These are phyloP conservation scores for Suhomyces canberraensis DNA, from an alignment of 805 yeast species.

Conservation along the genomic window DNA sequence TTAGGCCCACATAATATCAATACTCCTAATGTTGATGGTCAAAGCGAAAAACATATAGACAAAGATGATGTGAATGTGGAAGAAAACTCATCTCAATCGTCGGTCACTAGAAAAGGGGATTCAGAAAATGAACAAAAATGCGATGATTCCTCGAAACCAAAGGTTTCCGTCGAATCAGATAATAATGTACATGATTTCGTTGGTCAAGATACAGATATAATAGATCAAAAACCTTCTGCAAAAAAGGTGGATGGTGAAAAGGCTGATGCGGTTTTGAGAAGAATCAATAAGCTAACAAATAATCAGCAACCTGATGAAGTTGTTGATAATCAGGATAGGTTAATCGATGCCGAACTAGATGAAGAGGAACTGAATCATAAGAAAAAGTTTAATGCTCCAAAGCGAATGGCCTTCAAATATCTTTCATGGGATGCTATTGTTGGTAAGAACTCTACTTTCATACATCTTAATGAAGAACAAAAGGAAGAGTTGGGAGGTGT, in stretches of 20 bases:
- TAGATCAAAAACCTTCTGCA: slow-evolving; percentile 52
- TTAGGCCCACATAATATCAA: background rate
- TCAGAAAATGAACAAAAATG: background rate
- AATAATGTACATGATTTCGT: slow-evolving; percentile 57
- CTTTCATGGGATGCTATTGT: slow-evolving; percentile 88
- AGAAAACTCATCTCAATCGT: slow-evolving; percentile 12
- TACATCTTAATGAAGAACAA: slow-evolving; percentile 76
- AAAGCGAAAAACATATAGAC: background rate
- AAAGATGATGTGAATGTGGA: slow-evolving; percentile 3
- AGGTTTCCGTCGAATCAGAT: background rate
- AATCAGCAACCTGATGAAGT: background rate
- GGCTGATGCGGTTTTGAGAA: slow-evolving; percentile 6
- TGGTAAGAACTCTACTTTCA: slow-evolving; percentile 91
- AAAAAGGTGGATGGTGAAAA: slow-evolving; percentile 23
- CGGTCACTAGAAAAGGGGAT: slow-evolving; percentile 18
- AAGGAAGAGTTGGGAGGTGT: slow-evolving; percentile 97
- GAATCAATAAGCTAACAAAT: background rate
- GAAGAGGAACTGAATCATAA: slow-evolving; percentile 4
- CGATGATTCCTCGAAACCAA: background rate
- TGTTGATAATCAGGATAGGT: slow-evolving; percentile 9
- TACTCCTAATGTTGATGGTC: background rate
- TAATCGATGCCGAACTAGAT: slow-evolving; percentile 5
- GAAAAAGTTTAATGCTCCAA: slow-evolving; percentile 5
- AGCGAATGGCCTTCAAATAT: slow-evolving; percentile 55
- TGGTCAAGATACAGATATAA: no score